Evolutionary conservation across 768 basidiomycete genomes (phyloP).

Genomic region (Mycena chlorophos): DNA sequence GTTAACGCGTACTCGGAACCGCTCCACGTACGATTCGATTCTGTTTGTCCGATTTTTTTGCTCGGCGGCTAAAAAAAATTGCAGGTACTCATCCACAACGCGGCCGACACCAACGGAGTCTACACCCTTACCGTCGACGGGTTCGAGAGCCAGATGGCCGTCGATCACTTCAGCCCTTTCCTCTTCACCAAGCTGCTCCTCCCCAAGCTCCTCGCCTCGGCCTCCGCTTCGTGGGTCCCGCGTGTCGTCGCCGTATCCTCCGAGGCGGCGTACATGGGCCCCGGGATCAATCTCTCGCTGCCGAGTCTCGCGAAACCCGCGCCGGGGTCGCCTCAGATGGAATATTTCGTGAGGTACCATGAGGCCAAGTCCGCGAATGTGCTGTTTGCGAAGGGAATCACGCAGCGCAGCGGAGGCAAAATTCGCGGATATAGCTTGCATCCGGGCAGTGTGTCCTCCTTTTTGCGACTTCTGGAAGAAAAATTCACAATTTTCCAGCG

Average conservation of each 20-base stretch:
- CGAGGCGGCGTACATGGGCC: neutral
- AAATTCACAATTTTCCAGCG: neutral
- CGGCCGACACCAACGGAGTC: neutral
- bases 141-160: slow-evolving; percentile 4
- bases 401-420: neutral
- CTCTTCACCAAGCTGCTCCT: slow-evolving; percentile 10
- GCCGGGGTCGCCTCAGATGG: neutral
- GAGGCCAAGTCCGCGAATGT: slow-evolving; percentile 11
- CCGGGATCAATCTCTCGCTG: neutral
- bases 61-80: neutral
- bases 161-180: slow-evolving; percentile 7
- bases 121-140: slow-evolving; percentile 3
- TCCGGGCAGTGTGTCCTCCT: neutral
- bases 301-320: neutral
- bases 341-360: neutral
- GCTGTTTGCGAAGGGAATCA: slow-evolving; percentile 7
- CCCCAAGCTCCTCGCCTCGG: slow-evolving; percentile 3
- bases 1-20: slow-evolving; percentile 9
- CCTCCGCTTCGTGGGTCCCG: neutral
- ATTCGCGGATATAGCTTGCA: slow-evolving; percentile 11
- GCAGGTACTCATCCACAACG: slow-evolving; percentile 13
- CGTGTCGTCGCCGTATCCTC: slow-evolving; percentile 7
- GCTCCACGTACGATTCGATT: slow-evolving; percentile 2
- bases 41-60: neutral
- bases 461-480: neutral